Base-by-base conservation (phyloP, 164 flowering plant species). In the Hamamelis virginiana region DNA sequence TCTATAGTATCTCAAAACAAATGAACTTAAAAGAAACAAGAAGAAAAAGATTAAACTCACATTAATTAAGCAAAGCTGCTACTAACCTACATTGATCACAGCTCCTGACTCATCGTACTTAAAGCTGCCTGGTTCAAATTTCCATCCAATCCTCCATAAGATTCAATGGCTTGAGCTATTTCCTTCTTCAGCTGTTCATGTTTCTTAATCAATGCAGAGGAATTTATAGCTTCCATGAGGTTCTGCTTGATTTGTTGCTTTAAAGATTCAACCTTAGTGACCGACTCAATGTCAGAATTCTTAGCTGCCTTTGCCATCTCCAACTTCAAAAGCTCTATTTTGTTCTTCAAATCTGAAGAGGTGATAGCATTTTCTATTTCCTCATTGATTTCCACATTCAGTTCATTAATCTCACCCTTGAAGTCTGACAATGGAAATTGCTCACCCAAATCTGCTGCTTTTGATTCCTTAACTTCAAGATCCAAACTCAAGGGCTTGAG, bases 301-400 rank as follows among this genome's bases (percentile, higher is more conserved):
- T 80, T 77, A 52, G 86, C 93, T 15, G 88, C 83, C 80, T 76
- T 86, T 8, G 70, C 82, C 44, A 80, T 64, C 78, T 85, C 91
- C 46, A 71, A 52, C 74, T 83, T 85, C 75, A 94, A 78, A 74
- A 75, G 33, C 66, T 85, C 89, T 25, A 90, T 74, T 75, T 79
- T 82, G 69, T 76, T 74, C 80, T 87, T 85, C 71, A 91, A 48
- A 72, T 87, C 84, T 47, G 86, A 67, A 41, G 86, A 76, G 48
- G 69, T 73, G 18, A 84, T 62, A 57, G 75, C 78, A 48, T 83
- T 81, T 69, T 78, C 84, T 22, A 94, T 87, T 52, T 67, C 68
- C 47, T 73, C 53, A 9, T 72, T 67, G 18, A 82, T 79, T 65
- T 89, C 88, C 27, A 78, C 72, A 67, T 83, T 78, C 66, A 90